Evolutionary conservation across 345 rosid genomes (phyloP), one percentile per base, ranked within the genome.

Genomic region (Sapria himalayana): DNA sequence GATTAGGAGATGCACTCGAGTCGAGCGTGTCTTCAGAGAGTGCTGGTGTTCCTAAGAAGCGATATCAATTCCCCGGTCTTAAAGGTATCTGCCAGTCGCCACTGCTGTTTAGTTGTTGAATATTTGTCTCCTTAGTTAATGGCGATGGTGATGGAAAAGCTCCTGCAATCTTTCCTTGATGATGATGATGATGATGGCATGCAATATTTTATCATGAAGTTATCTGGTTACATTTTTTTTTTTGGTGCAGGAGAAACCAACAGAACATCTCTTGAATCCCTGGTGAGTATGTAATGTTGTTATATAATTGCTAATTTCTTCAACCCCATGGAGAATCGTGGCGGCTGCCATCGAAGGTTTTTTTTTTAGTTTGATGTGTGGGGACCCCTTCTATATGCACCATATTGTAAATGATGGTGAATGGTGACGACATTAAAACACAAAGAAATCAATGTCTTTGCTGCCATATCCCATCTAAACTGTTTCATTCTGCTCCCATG

Each of bases 241-340:
- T n/a, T n/a, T n/a, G n/a, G n/a, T 54, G 52, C 72, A 84, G 98
- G 92, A 22, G 92, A 66, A 60, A 82, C 69, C 41, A 79, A 53
- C 62, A 34, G 58, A 38, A 77, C 70, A 34, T 79, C 93, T 31
- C 69, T 89, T 15, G 93, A 89, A 43, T 94, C 85, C 24, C 16
- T 84, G 86, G 93, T 82, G 48, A 71, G 73, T 68, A 20, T 34
- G 1, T 15, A 37, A 24, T 35, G 19, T 14, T 3, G 15, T 24
- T 22, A 13, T 15, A 22, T 9, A 15, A n/a, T n/a, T n/a, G n/a
- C n/a, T n/a, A n/a, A n/a, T n/a, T n/a, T n/a, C n/a, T n/a, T n/a
- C n/a, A n/a, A n/a, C n/a, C n/a, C n/a, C n/a, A n/a, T n/a, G n/a
- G n/a, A n/a, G n/a, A n/a, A n/a, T n/a, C n/a, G n/a, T 19, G 25